Conservation (phyloP, 208 protist species). For the Blechomonas ayalai region DNA sequence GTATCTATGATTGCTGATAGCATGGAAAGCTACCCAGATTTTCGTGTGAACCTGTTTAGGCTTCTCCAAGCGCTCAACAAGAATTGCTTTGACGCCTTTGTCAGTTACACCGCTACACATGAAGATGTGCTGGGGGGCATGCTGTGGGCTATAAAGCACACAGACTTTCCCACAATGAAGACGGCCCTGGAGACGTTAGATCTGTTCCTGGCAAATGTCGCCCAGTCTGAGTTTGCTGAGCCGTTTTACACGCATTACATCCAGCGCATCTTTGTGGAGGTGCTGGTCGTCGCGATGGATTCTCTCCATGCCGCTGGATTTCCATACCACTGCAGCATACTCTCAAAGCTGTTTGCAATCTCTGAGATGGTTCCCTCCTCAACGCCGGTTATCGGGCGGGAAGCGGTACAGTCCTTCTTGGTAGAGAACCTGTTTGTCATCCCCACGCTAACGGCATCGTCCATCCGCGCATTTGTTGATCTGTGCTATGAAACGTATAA, state of each 20-base stretch:
- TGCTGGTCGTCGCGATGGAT: constrained; percentile 77
- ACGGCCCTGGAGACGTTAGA: constrained; percentile 91
- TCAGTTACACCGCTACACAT: constrained; percentile 52
- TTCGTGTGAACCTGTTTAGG: constrained; percentile 96
- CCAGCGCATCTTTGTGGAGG: constrained; percentile 72
- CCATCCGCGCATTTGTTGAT: constrained; percentile 48
- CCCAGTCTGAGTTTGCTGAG: constrained; percentile 39
- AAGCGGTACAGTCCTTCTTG: constrained; percentile 45
- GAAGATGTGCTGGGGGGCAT: constrained; percentile 92
- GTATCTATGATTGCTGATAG: constrained; percentile 97
- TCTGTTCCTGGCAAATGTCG: constrained; percentile 85
- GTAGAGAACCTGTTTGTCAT: constrained; percentile 44
- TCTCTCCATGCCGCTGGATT: constrained; percentile 80
- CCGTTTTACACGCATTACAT: constrained; percentile 72
- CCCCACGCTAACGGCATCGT: constrained; percentile 42
- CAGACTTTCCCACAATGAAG: constrained; percentile 91
- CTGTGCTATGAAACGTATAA: constrained; percentile 34
- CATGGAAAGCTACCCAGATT: constrained; percentile 96
- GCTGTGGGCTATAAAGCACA: constrained; percentile 98
- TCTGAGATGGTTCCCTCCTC: constrained; percentile 46
- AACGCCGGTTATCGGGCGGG: constrained; percentile 42
- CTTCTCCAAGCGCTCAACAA: constrained; percentile 94
- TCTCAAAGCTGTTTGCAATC: constrained; percentile 64
- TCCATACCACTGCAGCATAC: constrained; percentile 53
- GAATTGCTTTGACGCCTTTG: constrained; percentile 88